Evolutionary conservation across 352 stramenopile species (phyloP), one percentile per base, ranked within the genome.

Genomic region (Thalassiosira sp.): DNA sequence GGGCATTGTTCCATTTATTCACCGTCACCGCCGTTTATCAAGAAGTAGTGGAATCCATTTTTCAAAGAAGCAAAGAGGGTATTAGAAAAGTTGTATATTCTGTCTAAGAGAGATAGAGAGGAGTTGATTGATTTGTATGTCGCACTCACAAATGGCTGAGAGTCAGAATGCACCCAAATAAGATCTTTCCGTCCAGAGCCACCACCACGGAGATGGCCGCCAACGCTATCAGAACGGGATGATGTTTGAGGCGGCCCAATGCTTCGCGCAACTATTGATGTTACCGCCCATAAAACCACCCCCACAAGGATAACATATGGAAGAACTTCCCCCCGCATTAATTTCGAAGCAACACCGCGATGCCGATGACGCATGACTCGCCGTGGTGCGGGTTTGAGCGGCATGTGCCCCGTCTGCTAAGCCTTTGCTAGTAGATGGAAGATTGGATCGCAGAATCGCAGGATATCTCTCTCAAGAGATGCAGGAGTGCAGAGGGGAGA

Each of bases 101-200:
- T 43, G 11, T n/a, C n/a, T n/a, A n/a, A n/a, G n/a, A n/a, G n/a
- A n/a, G n/a, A n/a, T n/a, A n/a, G n/a, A n/a, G n/a, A n/a, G n/a
- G n/a, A n/a, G n/a, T n/a, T n/a, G n/a, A n/a, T n/a, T n/a, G n/a
- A n/a, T n/a, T n/a, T n/a, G n/a, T n/a, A n/a, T n/a, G n/a, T n/a
- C n/a, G 46, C 53, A 77, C 69, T 79, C 54, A 79, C 69, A 42
- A 85, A 79, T 58, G 63, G 52, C 58, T 74, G 63, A n/a, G 63
- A 69, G 24, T 74, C 49, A n/a, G 57, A 59, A 69, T 65, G 56
- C 20, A 78, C 59, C 66, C 60, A 82, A 54, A 74, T 43, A n/a
- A 63, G 51, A 57, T 64, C 42, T 37, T 43, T 64, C 0, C 45
- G 15, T 6, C 28, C 15, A 22, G 0, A 52, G 7, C 35, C 27